Evolutionary conservation across 805 yeast species (phyloP).

Genomic region (Lachancea quebecensis): DNA sequence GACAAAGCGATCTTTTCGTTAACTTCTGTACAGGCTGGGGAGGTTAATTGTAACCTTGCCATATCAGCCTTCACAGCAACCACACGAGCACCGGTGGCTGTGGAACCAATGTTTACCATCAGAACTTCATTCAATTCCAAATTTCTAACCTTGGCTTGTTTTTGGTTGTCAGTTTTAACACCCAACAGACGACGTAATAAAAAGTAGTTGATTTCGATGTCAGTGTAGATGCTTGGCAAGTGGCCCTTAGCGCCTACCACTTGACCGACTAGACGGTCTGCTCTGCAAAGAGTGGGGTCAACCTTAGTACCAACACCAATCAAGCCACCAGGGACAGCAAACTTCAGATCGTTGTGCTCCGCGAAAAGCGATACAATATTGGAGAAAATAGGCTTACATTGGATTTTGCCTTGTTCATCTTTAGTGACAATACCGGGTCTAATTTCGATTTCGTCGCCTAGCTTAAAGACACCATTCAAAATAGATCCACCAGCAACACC

Average conservation of each 20-base stretch:
- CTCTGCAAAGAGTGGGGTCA: conserved; percentile 98
- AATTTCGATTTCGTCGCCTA: conserved; percentile 97
- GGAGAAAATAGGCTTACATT: conserved; percentile 93
- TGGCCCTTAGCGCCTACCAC: conserved; percentile 97
- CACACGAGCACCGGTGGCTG: conserved; percentile 99
- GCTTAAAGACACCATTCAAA: conserved; percentile 90
- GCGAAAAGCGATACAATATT: conserved; percentile 92
- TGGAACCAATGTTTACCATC: conserved; percentile 98
- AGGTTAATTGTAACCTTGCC: conserved; percentile 94
- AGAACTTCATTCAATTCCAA: conserved; percentile 90
- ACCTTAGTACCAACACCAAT: conserved; percentile 99
- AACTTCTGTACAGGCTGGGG: conserved; percentile 98
- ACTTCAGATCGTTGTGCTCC: conserved; percentile 94
- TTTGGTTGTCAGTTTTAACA: conserved; percentile 96
- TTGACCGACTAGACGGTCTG: conserved; percentile 98
- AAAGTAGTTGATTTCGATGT: conserved; percentile 95
- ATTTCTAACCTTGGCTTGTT: conserved; percentile 94
- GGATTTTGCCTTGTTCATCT: conserved; percentile 80
- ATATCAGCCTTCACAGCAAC: conserved; percentile 97
- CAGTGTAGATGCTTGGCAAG: conserved; percentile 93
- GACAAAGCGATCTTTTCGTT: conserved; percentile 98
- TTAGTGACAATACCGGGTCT: conserved; percentile 98
- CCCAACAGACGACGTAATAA: conserved; percentile 93
- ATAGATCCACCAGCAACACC: conserved; percentile 99
- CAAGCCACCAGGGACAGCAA: conserved; percentile 99